Conservation (phyloP, 192 early-diverging fungal genomes). For the Backusella luteola region DNA sequence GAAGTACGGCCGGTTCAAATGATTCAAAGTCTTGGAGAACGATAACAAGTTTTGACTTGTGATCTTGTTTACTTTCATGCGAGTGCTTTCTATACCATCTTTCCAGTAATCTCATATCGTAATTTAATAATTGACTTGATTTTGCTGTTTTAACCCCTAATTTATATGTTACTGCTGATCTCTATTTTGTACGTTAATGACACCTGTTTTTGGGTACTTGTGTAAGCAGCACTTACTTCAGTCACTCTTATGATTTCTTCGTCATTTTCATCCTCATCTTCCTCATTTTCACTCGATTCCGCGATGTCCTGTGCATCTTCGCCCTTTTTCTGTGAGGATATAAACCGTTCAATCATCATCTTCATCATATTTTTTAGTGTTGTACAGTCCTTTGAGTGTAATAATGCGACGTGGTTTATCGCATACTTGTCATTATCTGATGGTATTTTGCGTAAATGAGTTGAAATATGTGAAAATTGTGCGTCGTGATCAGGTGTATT, state of each 20-base stretch:
- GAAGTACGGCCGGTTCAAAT: slow-evolving; percentile 68
- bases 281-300: slow-evolving; percentile 15
- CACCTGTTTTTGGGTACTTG: not conserved
- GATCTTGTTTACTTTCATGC: slow-evolving; percentile 1
- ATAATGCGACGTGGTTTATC: slow-evolving; percentile 53
- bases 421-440: not conserved
- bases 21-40: slow-evolving; percentile 89
- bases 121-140: slow-evolving; percentile 39
- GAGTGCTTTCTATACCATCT: slow-evolving; percentile 56
- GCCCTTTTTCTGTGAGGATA: slow-evolving; percentile 22
- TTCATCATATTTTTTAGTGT: slow-evolving; percentile 60
- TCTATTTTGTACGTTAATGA: not conserved
- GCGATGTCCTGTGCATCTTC: not conserved
- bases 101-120: slow-evolving; percentile 68
- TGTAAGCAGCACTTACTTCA: not conserved
- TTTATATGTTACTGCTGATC: slow-evolving; percentile 2
- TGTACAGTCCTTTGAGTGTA: slow-evolving; percentile 70
- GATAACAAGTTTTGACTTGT: slow-evolving; percentile 57
- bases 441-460: slow-evolving; percentile 27
- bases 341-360: slow-evolving; percentile 69
- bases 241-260: not conserved
- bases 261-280: slow-evolving; percentile 37
- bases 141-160: not conserved
- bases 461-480: slow-evolving; percentile 64
- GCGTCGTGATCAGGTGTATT: slow-evolving; percentile 77